phyloP scores from a whole-genome alignment of 768 basidiomycete genomes.

The Xerocomus brunneocitrinus region DNA sequence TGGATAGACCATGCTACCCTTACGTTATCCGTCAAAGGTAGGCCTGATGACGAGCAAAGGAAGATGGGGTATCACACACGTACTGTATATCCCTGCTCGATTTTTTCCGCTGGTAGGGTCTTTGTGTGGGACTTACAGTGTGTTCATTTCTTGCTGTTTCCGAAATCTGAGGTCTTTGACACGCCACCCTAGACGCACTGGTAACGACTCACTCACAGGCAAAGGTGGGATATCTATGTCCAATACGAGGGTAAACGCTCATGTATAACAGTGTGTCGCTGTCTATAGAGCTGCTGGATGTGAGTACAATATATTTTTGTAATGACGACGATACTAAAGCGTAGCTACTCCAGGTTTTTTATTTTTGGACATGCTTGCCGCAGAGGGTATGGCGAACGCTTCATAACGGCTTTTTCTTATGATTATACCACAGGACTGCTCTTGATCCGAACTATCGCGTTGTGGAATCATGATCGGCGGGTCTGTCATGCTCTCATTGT shows the following conservation, averaged over 20 bases:
- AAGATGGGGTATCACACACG: constrained; percentile 9
- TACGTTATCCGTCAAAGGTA: not conserved
- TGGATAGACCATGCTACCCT: not conserved
- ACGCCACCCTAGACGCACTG: not conserved
- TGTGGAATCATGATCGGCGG: constrained; percentile 1
- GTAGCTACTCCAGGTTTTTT: not conserved
- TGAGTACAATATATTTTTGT: not conserved
- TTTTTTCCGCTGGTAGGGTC: constrained; percentile 5
- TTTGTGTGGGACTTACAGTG: constrained; percentile 4
- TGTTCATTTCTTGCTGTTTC: not conserved
- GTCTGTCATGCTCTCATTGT: not conserved
- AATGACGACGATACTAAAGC: not conserved
- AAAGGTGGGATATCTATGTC: not conserved
- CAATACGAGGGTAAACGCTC: not conserved
- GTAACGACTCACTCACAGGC: not conserved
- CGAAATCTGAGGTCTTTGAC: not conserved
- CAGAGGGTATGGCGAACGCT: constrained; percentile 1
- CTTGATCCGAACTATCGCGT: constrained; percentile 8
- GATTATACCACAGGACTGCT: constrained; percentile 3
- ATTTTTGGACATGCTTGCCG: constrained; percentile 2
- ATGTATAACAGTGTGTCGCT: not conserved
- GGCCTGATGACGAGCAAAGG: not conserved
- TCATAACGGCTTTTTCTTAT: not conserved
- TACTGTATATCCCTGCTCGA: constrained; percentile 7
- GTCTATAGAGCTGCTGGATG: constrained; percentile 5